Evolutionary conservation across 208 protist species (phyloP).

Genomic region (Crithidia fasciculata): DNA sequence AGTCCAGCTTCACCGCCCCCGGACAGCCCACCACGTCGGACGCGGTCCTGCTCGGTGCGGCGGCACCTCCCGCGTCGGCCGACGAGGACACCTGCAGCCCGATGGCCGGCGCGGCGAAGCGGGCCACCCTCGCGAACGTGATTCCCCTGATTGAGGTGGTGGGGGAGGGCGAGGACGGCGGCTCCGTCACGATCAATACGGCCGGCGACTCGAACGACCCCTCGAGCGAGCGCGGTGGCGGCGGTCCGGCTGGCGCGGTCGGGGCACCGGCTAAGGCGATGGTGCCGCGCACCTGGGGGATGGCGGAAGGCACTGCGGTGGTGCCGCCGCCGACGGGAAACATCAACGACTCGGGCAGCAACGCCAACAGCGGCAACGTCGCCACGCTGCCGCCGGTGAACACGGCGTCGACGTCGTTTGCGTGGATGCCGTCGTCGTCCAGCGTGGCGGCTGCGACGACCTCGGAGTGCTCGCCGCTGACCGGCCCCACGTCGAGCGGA

Average conservation of each 20-base stretch:
- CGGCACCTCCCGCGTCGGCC: not conserved
- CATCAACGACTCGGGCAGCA: too few relatives aligned
- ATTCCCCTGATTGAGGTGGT: slow-evolving; percentile 14
- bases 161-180: slow-evolving; percentile 2
- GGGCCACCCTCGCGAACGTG: slow-evolving; percentile 10
- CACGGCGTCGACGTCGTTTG: slow-evolving; percentile 4
- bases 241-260: not conserved
- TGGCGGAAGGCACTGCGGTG: slow-evolving; percentile 5
- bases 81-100: not conserved
- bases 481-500: not conserved
- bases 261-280: not conserved
- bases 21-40: not conserved
- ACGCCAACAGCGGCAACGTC: not conserved
- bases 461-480: slow-evolving; percentile 11
- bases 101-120: slow-evolving; percentile 5
- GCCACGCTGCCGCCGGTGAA: slow-evolving; percentile 10
- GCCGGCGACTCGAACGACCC: not conserved
- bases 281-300: slow-evolving; percentile 6
- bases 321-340: not conserved
- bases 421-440: slow-evolving; percentile 17
- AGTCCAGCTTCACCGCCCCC: slow-evolving; percentile 1
- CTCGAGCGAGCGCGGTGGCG: not conserved
- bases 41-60: not conserved
- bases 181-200: not conserved
- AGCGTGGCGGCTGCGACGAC: not conserved